These are phyloP conservation scores for Pythium utonaiense DNA, from an alignment of 352 stramenopile species.

Conservation along the genomic window DNA sequence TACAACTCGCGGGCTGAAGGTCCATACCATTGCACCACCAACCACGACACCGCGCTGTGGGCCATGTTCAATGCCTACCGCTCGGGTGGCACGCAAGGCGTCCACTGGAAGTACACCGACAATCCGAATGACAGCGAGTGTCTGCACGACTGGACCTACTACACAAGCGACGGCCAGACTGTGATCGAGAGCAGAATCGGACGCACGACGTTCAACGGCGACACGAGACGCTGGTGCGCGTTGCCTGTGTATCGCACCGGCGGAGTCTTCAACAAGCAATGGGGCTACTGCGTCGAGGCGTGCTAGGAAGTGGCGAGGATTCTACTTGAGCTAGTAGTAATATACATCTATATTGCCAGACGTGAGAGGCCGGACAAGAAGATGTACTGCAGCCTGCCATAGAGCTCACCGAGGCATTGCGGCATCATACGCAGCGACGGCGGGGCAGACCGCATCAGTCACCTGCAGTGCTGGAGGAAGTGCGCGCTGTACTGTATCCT, in stretches of 20 bases:
- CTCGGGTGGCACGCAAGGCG: neutral
- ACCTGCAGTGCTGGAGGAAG: no score
- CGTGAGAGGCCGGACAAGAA: no score
- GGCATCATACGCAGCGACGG: no score
- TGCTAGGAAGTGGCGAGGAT: no score
- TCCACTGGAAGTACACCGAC: slow-evolving; percentile 12
- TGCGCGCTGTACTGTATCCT: no score
- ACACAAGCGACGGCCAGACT: neutral
- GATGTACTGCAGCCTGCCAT: no score
- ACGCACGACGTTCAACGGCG: neutral
- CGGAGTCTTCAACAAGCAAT: neutral
- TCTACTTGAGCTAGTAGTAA: no score
- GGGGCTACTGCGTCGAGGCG: neutral
- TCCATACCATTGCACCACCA: neutral
- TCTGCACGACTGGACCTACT: neutral
- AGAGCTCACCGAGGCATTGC: no score
- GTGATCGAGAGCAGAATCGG: neutral
- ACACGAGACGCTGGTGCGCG: neutral
- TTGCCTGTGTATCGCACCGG: neutral
- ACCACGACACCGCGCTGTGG: neutral
- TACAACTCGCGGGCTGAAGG: neutral
- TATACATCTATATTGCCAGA: no score
- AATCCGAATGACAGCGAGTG: neutral
- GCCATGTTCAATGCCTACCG: slow-evolving; percentile 5
- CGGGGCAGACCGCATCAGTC: no score